Percentiles rank a stretch among this genome's conserved stretches.
Evolutionary conservation across 1,284 basidiomycete genomes (phyloP).

Genomic region (Cryptococcus floricola): DNA sequence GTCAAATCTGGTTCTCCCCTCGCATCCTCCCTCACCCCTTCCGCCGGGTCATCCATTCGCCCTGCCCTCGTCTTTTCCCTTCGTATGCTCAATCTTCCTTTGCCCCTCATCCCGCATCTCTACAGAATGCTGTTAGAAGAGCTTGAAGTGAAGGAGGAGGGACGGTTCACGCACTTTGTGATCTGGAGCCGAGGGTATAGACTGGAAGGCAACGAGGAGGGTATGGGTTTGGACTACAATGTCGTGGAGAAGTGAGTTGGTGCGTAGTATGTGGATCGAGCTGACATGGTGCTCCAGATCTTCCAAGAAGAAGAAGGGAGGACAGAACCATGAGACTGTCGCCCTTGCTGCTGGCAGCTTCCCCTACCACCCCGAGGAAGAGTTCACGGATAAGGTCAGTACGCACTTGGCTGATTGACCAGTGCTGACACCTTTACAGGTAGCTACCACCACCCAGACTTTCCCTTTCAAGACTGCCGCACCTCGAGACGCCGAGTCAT

Average conservation of each 20-base stretch:
- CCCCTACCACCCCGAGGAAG: conserved; percentile 83
- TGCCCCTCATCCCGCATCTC: conserved; percentile 82
- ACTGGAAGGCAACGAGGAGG: conserved; percentile 42
- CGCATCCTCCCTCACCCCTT: conserved; percentile 49
- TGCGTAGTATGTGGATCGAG: neutral
- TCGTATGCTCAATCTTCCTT: conserved; percentile 86
- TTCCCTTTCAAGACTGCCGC: conserved; percentile 64
- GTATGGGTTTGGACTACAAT: conserved; percentile 41
- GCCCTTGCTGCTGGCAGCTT: conserved; percentile 50
- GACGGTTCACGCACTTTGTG: conserved; percentile 39
- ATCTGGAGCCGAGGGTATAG: conserved; percentile 48
- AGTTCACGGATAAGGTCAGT: conserved; percentile 63
- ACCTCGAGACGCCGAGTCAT: conserved; percentile 64
- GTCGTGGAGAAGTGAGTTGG: conserved; percentile 21
- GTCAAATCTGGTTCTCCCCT: conserved; percentile 6
- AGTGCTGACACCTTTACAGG: conserved; percentile 48
- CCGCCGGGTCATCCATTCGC: conserved; percentile 44
- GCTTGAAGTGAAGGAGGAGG: conserved; percentile 56
- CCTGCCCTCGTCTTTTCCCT: conserved; percentile 80
- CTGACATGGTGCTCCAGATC: neutral
- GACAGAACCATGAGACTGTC: conserved; percentile 2
- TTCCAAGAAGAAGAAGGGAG: conserved; percentile 51
- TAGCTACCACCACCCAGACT: conserved; percentile 60
- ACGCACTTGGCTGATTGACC: neutral
- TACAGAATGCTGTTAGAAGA: conserved; percentile 81